These are phyloP conservation scores for Tetrahymena malaccensis DNA, from an alignment of 73 alveolate species.

Conservation along the genomic window DNA sequence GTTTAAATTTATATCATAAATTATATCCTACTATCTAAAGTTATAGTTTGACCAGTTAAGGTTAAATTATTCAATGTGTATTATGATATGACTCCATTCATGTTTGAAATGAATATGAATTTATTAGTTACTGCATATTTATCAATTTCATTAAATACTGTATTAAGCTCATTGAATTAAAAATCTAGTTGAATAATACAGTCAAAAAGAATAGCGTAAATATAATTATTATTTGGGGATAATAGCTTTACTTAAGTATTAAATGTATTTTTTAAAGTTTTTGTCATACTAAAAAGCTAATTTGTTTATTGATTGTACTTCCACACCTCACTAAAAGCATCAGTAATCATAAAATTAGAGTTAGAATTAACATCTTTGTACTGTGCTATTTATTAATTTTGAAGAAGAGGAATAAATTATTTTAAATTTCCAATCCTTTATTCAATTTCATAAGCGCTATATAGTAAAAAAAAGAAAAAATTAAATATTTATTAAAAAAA, in stretches of 20 bases:
- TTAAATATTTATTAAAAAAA: too few relatives aligned
- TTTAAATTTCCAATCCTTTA: not conserved
- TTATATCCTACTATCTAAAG: not conserved
- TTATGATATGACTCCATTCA: not conserved
- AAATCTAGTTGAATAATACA: not conserved
- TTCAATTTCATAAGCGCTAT: not conserved
- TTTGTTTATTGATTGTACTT: too few relatives aligned
- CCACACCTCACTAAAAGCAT: not conserved
- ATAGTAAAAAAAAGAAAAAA: too few relatives aligned
- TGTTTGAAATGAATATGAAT: not conserved
- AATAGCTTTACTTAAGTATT: not conserved
- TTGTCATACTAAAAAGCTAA: not conserved
- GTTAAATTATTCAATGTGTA: too few relatives aligned
- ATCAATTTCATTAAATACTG: not conserved
- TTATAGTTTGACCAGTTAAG: not conserved
- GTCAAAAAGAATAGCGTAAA: not conserved
- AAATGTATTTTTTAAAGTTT: not conserved
- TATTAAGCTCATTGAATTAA: too few relatives aligned
- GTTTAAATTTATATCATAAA: too few relatives aligned
- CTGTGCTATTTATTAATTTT: not conserved
- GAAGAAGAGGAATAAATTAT: not conserved
- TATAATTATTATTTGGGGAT: too few relatives aligned
- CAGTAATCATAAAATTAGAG: not conserved
- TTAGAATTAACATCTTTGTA: too few relatives aligned
- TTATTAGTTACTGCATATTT: not conserved